Evolutionary conservation across 2,329 filamentous ascomycete genomes (phyloP).

Genomic region (Neofusicoccum ribis): DNA sequence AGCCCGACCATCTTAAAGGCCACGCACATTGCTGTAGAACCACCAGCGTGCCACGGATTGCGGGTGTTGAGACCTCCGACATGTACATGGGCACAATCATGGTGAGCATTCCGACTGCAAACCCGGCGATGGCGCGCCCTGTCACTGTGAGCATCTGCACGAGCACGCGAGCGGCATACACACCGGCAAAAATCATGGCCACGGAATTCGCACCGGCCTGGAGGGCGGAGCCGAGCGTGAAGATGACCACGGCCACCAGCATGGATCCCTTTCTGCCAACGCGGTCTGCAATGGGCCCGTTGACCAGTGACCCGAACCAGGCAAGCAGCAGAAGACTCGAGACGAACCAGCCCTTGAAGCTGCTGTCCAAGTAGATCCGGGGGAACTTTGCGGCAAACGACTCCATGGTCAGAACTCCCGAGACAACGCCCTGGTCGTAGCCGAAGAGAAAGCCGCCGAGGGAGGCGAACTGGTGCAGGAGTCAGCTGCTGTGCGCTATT

Average conservation of each 20-base stretch:
- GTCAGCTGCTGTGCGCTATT: too few relatives aligned
- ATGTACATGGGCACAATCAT: conserved; percentile 52
- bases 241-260: conserved; percentile 1
- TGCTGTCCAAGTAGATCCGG: not conserved
- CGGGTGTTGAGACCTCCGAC: conserved; percentile 4
- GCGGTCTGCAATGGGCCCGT: not conserved
- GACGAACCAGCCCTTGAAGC: conserved; percentile 10
- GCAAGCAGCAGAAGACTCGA: conserved; percentile 2
- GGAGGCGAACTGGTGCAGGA: not conserved
- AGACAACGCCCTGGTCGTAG: conserved; percentile 60
- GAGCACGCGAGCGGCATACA: conserved; percentile 40
- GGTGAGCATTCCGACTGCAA: conserved; percentile 65
- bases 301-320: not conserved
- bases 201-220: not conserved
- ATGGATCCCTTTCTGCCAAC: not conserved
- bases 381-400: conserved; percentile 35
- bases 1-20: too few relatives aligned
- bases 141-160: conserved; percentile 59
- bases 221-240: not conserved
- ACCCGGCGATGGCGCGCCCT: conserved; percentile 63
- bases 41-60: conserved; percentile 42
- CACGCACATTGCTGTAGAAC: conserved; percentile 55
- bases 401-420: conserved; percentile 60
- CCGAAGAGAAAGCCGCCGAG: conserved; percentile 7
- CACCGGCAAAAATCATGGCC: not conserved